phyloP scores from a whole-genome alignment of 805 yeast species.

The Starmerella riodocensis region DNA sequence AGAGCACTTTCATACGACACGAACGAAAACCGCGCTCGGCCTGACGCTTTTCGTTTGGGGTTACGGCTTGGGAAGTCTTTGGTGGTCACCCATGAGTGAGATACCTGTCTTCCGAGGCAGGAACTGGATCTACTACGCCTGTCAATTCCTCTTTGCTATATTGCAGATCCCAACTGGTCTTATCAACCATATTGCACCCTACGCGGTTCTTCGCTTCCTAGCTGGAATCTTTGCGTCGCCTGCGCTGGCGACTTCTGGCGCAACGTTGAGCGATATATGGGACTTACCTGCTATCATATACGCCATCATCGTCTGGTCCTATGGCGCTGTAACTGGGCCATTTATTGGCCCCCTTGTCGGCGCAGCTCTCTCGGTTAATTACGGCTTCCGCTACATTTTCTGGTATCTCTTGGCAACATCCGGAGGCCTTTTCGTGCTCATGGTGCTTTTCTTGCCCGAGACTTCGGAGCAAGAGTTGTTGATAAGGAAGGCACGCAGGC shows the following conservation, averaged over 20 bases:
- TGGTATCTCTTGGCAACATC: conserved; percentile 36
- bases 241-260: conserved; percentile 46
- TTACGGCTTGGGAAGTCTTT: conserved; percentile 46
- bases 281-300: conserved; percentile 33
- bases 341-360: conserved; percentile 47
- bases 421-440: conserved; percentile 29
- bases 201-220: conserved; percentile 39
- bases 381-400: conserved; percentile 44
- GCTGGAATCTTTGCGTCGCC: conserved; percentile 48
- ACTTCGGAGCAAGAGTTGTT: conserved; percentile 35
- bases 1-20: conserved; percentile 31
- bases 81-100: conserved; percentile 46
- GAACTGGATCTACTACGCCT: conserved; percentile 34
- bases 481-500: conserved; percentile 36
- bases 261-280: conserved; percentile 40
- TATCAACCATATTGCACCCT: conserved; percentile 37
- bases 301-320: conserved; percentile 40
- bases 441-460: conserved; percentile 37
- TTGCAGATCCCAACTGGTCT: conserved; percentile 48
- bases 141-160: conserved; percentile 37
- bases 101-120: conserved; percentile 35
- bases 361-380: conserved; percentile 33
- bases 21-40: conserved; percentile 37
- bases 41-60: conserved; percentile 45
- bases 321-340: conserved; percentile 44